These are phyloP conservation scores for Taiozyma onychis DNA, from an alignment of 1,139 yeast species.

Conservation along the genomic window DNA sequence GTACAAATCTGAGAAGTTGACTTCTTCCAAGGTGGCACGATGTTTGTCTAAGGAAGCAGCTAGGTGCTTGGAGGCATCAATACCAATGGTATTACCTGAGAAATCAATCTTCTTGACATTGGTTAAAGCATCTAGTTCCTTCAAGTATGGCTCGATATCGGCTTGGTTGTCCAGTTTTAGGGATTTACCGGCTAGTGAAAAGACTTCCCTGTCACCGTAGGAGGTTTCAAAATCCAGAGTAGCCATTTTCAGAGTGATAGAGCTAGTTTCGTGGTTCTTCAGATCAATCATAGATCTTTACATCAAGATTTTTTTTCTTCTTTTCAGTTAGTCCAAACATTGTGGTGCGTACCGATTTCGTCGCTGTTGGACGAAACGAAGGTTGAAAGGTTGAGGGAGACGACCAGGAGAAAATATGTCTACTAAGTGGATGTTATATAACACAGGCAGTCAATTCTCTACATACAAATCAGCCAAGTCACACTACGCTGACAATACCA, in stretches of 20 bases:
- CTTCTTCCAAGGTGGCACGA: constrained; percentile 51
- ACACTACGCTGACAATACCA: constrained; percentile 2
- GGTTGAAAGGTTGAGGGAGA: too few species aligned
- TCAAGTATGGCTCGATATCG: constrained; percentile 66
- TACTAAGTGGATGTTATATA: too few species aligned
- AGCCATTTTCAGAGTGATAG: constrained; percentile 26
- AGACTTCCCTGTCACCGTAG: constrained; percentile 28
- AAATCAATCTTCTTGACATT: constrained; percentile 62
- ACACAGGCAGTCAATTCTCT: too few species aligned
- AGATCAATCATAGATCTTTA: neutral
- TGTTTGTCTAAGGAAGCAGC: constrained; percentile 50
- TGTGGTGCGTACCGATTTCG: neutral
- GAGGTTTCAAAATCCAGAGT: constrained; percentile 29
- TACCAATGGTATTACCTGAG: constrained; percentile 92
- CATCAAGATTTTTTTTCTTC: neutral
- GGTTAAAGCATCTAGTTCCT: constrained; percentile 40
- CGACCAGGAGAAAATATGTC: neutral
- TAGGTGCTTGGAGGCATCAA: constrained; percentile 74
- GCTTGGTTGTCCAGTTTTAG: constrained; percentile 64
- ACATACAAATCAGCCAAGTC: constrained; percentile 3
- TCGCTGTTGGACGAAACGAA: neutral
- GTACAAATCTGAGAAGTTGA: constrained; percentile 85
- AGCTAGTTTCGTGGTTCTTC: neutral
- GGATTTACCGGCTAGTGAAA: constrained; percentile 71
- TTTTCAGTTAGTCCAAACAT: neutral